These are phyloP conservation scores for Globisporangium canariense DNA, from an alignment of 352 stramenopile species.

Conservation along the genomic window DNA sequence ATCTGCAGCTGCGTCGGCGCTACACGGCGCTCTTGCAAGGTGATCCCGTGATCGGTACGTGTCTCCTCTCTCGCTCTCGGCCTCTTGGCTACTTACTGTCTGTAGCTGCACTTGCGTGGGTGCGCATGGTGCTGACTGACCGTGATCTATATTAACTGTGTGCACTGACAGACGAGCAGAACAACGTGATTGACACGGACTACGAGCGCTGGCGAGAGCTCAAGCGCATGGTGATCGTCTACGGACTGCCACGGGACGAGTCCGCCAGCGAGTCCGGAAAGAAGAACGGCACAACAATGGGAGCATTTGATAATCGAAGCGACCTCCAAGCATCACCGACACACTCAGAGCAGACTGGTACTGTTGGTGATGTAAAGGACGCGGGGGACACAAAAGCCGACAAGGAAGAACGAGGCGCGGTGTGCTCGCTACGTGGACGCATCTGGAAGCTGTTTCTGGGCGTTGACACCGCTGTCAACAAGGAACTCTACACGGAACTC, in stretches of 20 bases:
- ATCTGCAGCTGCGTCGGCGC: constrained; percentile 35
- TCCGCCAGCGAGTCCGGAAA: constrained; percentile 1
- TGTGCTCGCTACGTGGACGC: constrained; percentile 71
- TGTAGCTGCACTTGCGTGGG: background rate
- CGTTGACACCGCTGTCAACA: constrained; percentile 58
- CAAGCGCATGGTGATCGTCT: constrained; percentile 78
- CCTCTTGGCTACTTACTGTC: background rate
- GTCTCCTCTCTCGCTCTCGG: background rate
- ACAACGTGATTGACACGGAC: constrained; percentile 40
- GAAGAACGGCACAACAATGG: background rate
- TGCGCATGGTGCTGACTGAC: background rate
- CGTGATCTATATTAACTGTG: background rate
- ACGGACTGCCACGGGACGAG: constrained; percentile 62
- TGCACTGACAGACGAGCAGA: constrained; percentile 28
- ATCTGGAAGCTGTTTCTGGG: constrained; percentile 90
- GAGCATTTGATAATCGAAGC: background rate
- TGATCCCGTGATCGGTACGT: constrained; percentile 41
- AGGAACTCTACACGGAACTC: constrained; percentile 62
- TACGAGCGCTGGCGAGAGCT: constrained; percentile 83
- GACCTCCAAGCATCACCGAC: constrained; percentile 7
- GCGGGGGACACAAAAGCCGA: background rate
- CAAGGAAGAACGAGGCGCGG: background rate
- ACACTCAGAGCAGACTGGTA: background rate
- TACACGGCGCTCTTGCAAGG: constrained; percentile 44
- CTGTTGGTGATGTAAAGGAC: background rate